These are phyloP conservation scores for Actinomortierella ambigua DNA, from an alignment of 371 early-diverging fungal species.

Conservation along the genomic window DNA sequence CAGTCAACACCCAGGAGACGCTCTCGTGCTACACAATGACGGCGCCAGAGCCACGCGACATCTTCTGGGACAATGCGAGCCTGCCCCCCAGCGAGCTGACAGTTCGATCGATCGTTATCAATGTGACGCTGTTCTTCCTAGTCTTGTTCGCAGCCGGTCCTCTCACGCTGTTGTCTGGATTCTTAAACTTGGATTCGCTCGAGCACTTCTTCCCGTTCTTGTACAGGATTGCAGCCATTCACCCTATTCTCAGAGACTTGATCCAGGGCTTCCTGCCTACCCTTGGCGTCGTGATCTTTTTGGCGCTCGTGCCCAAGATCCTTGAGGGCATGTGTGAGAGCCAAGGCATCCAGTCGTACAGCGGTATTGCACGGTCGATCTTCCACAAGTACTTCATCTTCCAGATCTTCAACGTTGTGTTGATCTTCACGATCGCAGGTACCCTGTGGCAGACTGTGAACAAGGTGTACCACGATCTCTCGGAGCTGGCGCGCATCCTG, in stretches of 20 bases:
- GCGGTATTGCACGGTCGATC: slow-evolving; percentile 68
- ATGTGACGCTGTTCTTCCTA: slow-evolving; percentile 53
- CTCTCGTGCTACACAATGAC: slow-evolving; percentile 71
- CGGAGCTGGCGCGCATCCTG: slow-evolving; percentile 27
- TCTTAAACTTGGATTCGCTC: slow-evolving; percentile 72
- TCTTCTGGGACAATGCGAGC: slow-evolving; percentile 86
- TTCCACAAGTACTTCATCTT: slow-evolving; percentile 86
- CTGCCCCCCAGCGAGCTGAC: slow-evolving; percentile 55
- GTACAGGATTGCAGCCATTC: slow-evolving; percentile 18
- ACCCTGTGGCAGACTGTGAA: slow-evolving; percentile 76
- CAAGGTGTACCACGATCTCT: slow-evolving; percentile 57
- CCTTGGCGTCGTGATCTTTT: slow-evolving; percentile 59
- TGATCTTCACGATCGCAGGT: slow-evolving; percentile 82
- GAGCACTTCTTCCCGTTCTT: slow-evolving; percentile 43
- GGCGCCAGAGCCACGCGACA: slow-evolving; percentile 93
- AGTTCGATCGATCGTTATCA: slow-evolving; percentile 55
- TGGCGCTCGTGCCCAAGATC: slow-evolving; percentile 68
- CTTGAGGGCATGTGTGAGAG: slow-evolving; percentile 62
- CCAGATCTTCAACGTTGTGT: slow-evolving; percentile 84
- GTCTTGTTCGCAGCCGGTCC: slow-evolving; percentile 44
- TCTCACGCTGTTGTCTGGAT: slow-evolving; percentile 71
- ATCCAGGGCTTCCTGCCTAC: slow-evolving; percentile 67
- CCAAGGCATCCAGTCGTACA: slow-evolving; percentile 64
- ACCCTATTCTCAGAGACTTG: slow-evolving; percentile 53
- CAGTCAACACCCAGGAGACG: slow-evolving; percentile 64